Evolutionary conservation across 2,329 filamentous ascomycete genomes (phyloP).

Genomic region (Fusarium sp.): DNA sequence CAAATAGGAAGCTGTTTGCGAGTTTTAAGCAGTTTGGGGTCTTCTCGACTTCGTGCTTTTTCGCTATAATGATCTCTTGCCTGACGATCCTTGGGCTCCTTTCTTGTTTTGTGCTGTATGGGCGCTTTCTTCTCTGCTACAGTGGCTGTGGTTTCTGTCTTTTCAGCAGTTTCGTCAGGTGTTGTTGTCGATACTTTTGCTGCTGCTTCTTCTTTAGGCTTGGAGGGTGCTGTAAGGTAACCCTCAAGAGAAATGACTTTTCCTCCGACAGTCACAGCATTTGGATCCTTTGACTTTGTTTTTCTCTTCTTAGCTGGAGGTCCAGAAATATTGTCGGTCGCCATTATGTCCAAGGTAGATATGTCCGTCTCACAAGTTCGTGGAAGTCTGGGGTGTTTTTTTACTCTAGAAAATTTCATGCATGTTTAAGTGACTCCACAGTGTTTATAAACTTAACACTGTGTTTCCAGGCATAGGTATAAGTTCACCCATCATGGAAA

Average conservation of each 20-base stretch:
- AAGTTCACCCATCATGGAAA: not conserved
- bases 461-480: not conserved
- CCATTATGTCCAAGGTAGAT: slow-evolving; percentile 36
- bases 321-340: slow-evolving; percentile 39
- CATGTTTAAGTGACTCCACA: not conserved
- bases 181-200: slow-evolving; percentile 11
- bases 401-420: slow-evolving; percentile 26
- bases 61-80: slow-evolving; percentile 22
- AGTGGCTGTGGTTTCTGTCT: slow-evolving; percentile 2
- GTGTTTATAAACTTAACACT: not conserved
- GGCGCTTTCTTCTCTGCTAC: slow-evolving; percentile 2
- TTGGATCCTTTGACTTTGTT: slow-evolving; percentile 51
- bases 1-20: slow-evolving; percentile 85
- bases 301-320: slow-evolving; percentile 56
- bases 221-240: slow-evolving; percentile 57
- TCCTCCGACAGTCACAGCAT: slow-evolving; percentile 60
- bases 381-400: not conserved
- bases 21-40: slow-evolving; percentile 54
- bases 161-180: not conserved
- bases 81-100: slow-evolving; percentile 14
- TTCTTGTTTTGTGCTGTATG: slow-evolving; percentile 11
- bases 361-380: not conserved
- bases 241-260: slow-evolving; percentile 63
- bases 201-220: slow-evolving; percentile 32
- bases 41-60: slow-evolving; percentile 42